Evolutionary conservation across 1,139 yeast species (phyloP), one percentile per base, ranked within the genome.

Genomic region (Blastobotrys indianensis): DNA sequence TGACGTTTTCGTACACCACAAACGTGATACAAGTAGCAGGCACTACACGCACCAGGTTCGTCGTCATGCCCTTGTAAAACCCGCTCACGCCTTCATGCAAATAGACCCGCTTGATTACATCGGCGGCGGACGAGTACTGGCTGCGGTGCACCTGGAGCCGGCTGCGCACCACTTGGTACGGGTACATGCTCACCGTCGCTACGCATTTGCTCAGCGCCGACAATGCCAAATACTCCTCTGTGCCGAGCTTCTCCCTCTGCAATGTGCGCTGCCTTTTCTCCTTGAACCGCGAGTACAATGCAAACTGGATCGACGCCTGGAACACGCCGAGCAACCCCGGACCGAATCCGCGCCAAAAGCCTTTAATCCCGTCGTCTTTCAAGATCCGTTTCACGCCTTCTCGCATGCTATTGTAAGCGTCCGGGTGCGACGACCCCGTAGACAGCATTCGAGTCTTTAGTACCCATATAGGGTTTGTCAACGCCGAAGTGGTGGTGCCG

Each of bases 391-490:
- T 53, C 0, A 79, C 58, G 0, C 94, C 94, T 51, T 81, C 79
- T 8, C 57, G 7, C 10, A 80, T 63, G 0, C 86, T 78, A 11
- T 60, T 63, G 59, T 86, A 85, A 0, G 86, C 82, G 7, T 71
- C 72, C 0, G 68, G 65, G 1, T 70, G 64, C 2, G 56, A 52
- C 32, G 70, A 66, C 13, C 33, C 33, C 11, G 46, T 35, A 17
- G 88, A 80, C 56, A 92, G 70, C 53, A 90, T 82, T 49, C 97
- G 72, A 0, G 98, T 92, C 64, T 92, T 92, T 36, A 87, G 65
- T 2, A 87, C 94, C 96, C 96, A 87, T 4, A 92, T 75, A 0
- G 98, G 98, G 62, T 88, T 92, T 0, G 98, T 90, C 12, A 85
- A 43, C 0, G 86, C 52, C 0, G 94, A 76, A 0, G 97, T 87